These are phyloP conservation scores for Xerocomus potaroensis DNA, from an alignment of 768 basidiomycete species.

Conservation along the genomic window DNA sequence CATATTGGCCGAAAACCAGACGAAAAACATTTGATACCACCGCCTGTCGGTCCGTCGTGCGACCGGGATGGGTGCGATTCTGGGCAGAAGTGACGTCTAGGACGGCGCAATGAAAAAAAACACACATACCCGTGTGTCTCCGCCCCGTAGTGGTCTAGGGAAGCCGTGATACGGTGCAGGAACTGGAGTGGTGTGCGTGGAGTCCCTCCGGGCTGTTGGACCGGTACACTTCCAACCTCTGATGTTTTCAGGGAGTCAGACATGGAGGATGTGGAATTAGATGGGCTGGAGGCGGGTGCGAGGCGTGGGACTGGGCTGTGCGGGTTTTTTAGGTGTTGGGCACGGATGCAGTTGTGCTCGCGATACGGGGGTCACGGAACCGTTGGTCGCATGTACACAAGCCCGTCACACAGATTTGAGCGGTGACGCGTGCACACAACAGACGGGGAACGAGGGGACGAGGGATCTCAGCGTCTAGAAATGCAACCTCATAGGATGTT, in stretches of 20 bases:
- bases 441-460: too few relatives aligned
- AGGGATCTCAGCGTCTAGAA: too few relatives aligned
- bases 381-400: too few relatives aligned
- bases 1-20: slow-evolving; percentile 47
- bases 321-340: neutral
- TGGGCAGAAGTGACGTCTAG: slow-evolving; percentile 7
- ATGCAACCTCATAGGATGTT: too few relatives aligned
- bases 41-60: slow-evolving; percentile 36
- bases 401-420: too few relatives aligned
- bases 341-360: too few relatives aligned
- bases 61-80: slow-evolving; percentile 37
- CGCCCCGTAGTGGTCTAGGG: slow-evolving; percentile 34
- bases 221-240: slow-evolving; percentile 6
- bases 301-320: too few relatives aligned
- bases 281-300: too few relatives aligned
- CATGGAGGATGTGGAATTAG: neutral
- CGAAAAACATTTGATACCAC: slow-evolving; percentile 46
- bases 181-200: slow-evolving; percentile 5
- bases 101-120: neutral
- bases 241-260: neutral
- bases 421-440: too few relatives aligned
- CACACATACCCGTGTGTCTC: slow-evolving; percentile 39
- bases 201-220: neutral
- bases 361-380: too few relatives aligned
- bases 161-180: slow-evolving; percentile 21